A percentile compares a stretch with the other conserved stretches of the same genome.
Evolutionary conservation across 1,139 yeast genomes (phyloP).

Genomic region (Nakaseomyces uthaithaninus): DNA sequence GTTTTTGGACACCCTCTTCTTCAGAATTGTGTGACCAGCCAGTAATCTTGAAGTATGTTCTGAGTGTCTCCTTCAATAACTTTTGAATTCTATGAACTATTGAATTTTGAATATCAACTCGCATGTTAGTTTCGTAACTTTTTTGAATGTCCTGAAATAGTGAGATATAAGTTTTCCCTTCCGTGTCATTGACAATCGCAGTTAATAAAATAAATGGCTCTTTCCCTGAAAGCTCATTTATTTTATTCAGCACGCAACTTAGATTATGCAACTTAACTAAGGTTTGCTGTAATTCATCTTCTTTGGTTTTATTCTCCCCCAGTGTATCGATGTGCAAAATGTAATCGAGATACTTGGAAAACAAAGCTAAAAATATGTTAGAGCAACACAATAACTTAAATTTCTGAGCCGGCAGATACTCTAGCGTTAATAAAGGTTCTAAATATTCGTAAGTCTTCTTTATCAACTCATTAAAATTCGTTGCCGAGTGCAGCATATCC

Average conservation of each 20-base stretch:
- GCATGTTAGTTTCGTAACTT: conserved; percentile 19
- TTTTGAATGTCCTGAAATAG: conserved; percentile 23
- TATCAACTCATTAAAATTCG: conserved; percentile 41
- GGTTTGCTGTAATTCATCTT: conserved; percentile 34
- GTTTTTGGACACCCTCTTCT: conserved; percentile 10
- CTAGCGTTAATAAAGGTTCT: conserved; percentile 40
- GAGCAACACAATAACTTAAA: conserved; percentile 64
- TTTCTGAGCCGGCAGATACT: conserved; percentile 25
- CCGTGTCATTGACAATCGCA: conserved; percentile 34
- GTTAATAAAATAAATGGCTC: conserved; percentile 45
- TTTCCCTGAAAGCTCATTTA: conserved; percentile 50
- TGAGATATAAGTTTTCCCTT: conserved; percentile 26
- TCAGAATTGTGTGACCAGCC: conserved; percentile 17
- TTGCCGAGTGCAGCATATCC: conserved; percentile 53
- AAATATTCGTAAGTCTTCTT: conserved; percentile 61
- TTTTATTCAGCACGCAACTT: conserved; percentile 46
- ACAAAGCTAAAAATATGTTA: conserved; percentile 56
- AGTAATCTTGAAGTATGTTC: conserved; percentile 27
- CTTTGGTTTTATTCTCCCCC: conserved; percentile 36
- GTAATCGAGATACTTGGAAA: conserved; percentile 51
- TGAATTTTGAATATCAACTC: conserved; percentile 22
- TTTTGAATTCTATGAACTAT: conserved; percentile 27
- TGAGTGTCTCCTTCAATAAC: conserved; percentile 24
- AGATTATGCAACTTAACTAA: conserved; percentile 33
- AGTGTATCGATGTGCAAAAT: conserved; percentile 39